These are phyloP conservation scores for Penicillium silybi DNA, from an alignment of 495 filamentous ascomycete species.

Conservation along the genomic window DNA sequence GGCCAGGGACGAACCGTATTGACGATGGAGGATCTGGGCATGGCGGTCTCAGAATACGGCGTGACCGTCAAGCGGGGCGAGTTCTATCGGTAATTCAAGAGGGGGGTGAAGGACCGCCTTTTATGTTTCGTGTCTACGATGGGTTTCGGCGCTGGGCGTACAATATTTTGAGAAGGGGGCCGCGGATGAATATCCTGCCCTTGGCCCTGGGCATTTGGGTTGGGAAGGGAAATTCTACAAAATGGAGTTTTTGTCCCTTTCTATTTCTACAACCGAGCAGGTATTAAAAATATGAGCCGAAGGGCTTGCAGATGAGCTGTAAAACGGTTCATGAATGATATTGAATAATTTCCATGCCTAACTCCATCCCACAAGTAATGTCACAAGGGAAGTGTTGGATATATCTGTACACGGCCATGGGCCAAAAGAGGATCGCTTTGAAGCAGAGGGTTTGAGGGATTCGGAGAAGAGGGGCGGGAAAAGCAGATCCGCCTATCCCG, in stretches of 20 bases:
- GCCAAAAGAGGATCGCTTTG: slow-evolving; percentile 2
- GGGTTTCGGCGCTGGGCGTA: slow-evolving; percentile 23
- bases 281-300: too few species aligned
- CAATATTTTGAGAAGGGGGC: slow-evolving; percentile 9
- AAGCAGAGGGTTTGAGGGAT: neutral
- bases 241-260: slow-evolving; percentile 17
- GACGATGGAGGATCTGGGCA: slow-evolving; percentile 98
- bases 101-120: neutral
- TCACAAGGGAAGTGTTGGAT: slow-evolving; percentile 20
- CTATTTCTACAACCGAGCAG: neutral
- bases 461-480: neutral
- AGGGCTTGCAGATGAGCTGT: neutral
- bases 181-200: slow-evolving; percentile 19
- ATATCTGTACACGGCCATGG: slow-evolving; percentile 30
- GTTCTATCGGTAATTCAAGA: slow-evolving; percentile 73
- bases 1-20: slow-evolving; percentile 86
- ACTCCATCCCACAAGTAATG: slow-evolving; percentile 31
- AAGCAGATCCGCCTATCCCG: neutral
- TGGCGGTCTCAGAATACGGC: slow-evolving; percentile 95
- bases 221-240: slow-evolving; percentile 17
- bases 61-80: slow-evolving; percentile 96
- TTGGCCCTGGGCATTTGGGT: slow-evolving; percentile 4
- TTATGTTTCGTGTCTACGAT: slow-evolving; percentile 5
- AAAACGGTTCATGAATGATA: slow-evolving; percentile 10
- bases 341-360: slow-evolving; percentile 17